phyloP scores from a whole-genome alignment of 1,284 basidiomycete genomes.

The Apiotrichum laibachii region DNA sequence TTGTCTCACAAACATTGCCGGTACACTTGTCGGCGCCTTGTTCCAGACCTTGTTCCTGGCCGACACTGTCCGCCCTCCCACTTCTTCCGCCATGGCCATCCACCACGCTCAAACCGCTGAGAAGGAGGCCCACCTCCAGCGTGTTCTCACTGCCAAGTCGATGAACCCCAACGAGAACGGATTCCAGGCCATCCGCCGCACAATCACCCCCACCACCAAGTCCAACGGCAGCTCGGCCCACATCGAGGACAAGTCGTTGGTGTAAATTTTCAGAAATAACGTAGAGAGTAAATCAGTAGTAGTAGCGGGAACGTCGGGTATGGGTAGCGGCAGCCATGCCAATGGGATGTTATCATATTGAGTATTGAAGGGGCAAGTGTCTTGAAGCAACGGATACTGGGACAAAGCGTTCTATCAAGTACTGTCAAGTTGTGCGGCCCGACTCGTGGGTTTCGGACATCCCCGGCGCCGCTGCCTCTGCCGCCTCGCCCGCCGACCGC shows the following conservation, averaged over 20 bases:
- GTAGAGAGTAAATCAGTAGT: neutral
- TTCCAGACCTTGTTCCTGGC: constrained; percentile 19
- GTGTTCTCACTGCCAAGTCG: neutral
- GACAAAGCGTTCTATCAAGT: too few relatives aligned
- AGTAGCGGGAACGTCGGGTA: too few relatives aligned
- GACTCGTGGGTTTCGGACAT: too few relatives aligned
- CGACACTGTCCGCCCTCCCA: constrained; percentile 13
- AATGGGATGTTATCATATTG: too few relatives aligned
- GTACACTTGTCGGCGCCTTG: constrained; percentile 6
- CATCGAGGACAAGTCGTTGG: neutral
- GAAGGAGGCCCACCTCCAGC: constrained; percentile 10
- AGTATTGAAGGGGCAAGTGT: too few relatives aligned
- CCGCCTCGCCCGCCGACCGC: too few relatives aligned
- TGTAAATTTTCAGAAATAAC: neutral
- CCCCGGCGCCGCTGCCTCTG: too few relatives aligned
- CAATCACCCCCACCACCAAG: neutral
- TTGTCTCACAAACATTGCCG: constrained; percentile 15
- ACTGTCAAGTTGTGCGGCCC: too few relatives aligned
- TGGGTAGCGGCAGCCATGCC: too few relatives aligned
- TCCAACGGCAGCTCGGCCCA: too few relatives aligned
- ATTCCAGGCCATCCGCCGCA: neutral
- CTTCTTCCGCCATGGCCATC: neutral
- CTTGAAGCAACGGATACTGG: too few relatives aligned
- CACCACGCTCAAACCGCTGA: constrained; percentile 1
- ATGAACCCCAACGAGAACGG: neutral